Evolutionary conservation across 2,329 filamentous ascomycete species (phyloP), one percentile per base, ranked within the genome.

Genomic region (Ophiostoma piceae): DNA sequence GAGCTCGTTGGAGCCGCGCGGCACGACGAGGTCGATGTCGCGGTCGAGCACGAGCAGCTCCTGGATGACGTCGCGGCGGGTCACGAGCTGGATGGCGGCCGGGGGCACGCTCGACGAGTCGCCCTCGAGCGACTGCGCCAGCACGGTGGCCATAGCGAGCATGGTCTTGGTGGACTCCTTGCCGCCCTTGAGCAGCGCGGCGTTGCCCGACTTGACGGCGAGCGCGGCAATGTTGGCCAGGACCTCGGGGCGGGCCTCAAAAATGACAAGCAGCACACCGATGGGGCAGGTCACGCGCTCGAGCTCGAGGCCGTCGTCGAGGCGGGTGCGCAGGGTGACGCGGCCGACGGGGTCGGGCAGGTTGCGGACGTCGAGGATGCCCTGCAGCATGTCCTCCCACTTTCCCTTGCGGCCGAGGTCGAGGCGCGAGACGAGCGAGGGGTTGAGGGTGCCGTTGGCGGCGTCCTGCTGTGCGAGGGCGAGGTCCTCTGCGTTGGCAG

Each of bases 121-220:
- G 97, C 92, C 68, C 92, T 93, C 84, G 14, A 98, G 86, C 11
- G 94, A 93, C 62, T 85, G 79, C 0, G 92, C 94, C 75, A 99
- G 96, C 77, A 92, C 90, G 43, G 84, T 86, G 7, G 94, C 92
- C 76, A 99, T 98, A 74, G 93, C 90, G 72, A 93, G 85, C 78
- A 99, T 98, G n/a, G 93, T 97, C 77, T 96, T 88, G 26, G 90
- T 95, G 0, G 94, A 97, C 80, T 99, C 95, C 78, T 97, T 96
- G 73, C 95, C 95, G 72, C 94, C 94, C 84, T 99, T 99, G 72
- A 99, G 84, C 76, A 99, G 98, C 68, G 94, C 95, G 47, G 95
- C 91, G 79, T 99, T 99, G 76, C 93, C 95, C 14, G 94, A 98
- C 79, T 99, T 99, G 80, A 99, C 92, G 51, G 95, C 94, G 32